Evolutionary conservation across 2,329 filamentous ascomycete genomes (phyloP).

Genomic region (Neurospora sp.): DNA sequence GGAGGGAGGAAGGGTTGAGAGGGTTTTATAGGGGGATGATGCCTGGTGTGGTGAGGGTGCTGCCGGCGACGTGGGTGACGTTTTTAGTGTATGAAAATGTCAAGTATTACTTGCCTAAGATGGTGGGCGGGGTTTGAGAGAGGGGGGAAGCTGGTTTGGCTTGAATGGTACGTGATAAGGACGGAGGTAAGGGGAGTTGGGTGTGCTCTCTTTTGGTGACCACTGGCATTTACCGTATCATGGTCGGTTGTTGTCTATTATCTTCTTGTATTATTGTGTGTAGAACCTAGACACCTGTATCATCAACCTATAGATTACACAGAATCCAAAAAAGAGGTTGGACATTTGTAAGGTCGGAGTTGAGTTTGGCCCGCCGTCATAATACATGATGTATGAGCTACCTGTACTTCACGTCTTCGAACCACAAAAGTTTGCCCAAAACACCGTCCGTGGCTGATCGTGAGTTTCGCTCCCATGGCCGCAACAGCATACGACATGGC

Average conservation of each 20-base stretch:
- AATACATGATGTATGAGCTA: too few species aligned
- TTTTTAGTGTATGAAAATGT: conserved; percentile 97
- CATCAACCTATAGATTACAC: too few species aligned
- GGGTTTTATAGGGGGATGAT: conserved; percentile 90
- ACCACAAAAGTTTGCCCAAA: too few species aligned
- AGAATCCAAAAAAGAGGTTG: too few species aligned
- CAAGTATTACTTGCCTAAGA: conserved; percentile 55
- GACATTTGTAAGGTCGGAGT: too few species aligned
- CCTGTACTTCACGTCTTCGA: too few species aligned
- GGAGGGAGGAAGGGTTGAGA: conserved; percentile 64
- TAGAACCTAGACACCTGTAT: not conserved
- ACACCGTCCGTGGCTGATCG: too few species aligned
- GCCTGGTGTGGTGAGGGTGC: conserved; percentile 79
- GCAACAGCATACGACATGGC: too few species aligned
- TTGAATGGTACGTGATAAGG: not conserved
- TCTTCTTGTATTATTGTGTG: not conserved
- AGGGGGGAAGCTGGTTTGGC: too few species aligned
- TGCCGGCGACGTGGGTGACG: conserved; percentile 93
- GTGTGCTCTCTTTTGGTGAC: not conserved
- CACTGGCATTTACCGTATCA: not conserved
- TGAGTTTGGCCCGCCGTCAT: too few species aligned
- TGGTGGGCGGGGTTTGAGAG: conserved; percentile 14
- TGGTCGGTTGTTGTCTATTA: too few species aligned
- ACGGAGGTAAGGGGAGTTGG: not conserved
- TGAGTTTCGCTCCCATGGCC: too few species aligned